Evolutionary conservation across 2,329 filamentous ascomycete genomes (phyloP), one percentile per base, ranked within the genome.

Genomic region (Neocatenulostroma microsporum): DNA sequence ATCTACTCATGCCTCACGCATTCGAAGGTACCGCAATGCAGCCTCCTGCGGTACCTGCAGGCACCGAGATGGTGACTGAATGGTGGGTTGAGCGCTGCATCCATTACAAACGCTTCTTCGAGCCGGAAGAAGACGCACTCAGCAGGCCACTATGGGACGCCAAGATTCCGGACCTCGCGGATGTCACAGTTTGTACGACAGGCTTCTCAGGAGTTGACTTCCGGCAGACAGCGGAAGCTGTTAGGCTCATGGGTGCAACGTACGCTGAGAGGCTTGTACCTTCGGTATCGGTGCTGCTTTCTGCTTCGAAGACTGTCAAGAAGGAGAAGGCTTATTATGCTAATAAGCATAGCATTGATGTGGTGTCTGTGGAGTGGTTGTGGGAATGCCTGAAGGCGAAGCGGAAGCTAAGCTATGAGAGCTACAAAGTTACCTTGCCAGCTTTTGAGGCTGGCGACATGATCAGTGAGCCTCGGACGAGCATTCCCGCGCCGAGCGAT

Each of bases 51-150:
- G 40, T 56, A 11, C 49, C 56, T 12, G 14, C 41, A n/a, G 44
- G 40, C 24, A 56, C 54, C 10, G 59, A 69, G 32, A 54, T 69
- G 11, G 78, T 94, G 21, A 96, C 87, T 9, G 87, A 94, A 55
- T 93, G 91, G 71, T 98, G 89, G 74, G 72, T 98, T 35, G 91
- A 98, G 62, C 77, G 78, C 31, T 96, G 89, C 57, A 67, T 98
- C 25, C 79, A 88, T 56, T 76, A 76, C 46, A 91, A 84, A 59
- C 66, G 64, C 18, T 74, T 89, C 49, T 69, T 85, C 30, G 68
- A 82, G 20, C 85, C 87, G 4, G 65, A 69, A 35, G 68, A 75
- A 4, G 78, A 91, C 55, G 71, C 84, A 26, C 72, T 93, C 17
- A 87, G 85, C 40, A 77, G 76, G 5, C 87, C 91, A 2, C 84